phyloP scores from a whole-genome alignment of 2,329 filamentous ascomycete species.

The Dothidotthia symphoricarpi region DNA sequence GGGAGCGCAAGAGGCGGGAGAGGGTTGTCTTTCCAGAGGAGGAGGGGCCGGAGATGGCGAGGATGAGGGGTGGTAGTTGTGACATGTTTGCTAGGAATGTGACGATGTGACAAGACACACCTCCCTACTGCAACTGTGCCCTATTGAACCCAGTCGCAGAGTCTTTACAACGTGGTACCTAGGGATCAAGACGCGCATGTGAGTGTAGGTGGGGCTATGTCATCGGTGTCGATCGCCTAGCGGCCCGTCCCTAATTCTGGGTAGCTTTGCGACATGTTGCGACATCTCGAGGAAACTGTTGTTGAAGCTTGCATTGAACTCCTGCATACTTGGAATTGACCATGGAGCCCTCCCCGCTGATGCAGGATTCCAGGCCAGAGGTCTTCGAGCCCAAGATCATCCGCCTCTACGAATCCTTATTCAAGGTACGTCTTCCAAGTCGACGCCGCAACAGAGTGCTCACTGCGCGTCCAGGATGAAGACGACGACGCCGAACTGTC shows the following conservation, averaged over 20 bases:
- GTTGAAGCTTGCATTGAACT: no score
- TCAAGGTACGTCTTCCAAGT: conserved; percentile 52
- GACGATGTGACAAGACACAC: background rate
- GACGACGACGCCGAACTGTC: conserved; percentile 67
- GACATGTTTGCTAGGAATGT: background rate
- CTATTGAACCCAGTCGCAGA: no score
- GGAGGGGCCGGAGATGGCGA: conserved; percentile 86
- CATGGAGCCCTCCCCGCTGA: conserved; percentile 91
- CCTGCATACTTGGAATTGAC: conserved; percentile 1
- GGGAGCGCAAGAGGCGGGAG: conserved; percentile 75
- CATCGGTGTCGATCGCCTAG: background rate
- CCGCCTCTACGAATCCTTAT: conserved; percentile 79
- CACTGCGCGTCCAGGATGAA: conserved; percentile 42
- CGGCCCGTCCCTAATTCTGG: conserved; percentile 2
- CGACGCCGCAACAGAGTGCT: conserved; percentile 10
- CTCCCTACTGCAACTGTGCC: no score
- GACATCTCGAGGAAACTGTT: no score
- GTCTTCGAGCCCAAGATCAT: conserved; percentile 94
- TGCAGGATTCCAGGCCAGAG: conserved; percentile 85
- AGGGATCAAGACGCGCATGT: no score
- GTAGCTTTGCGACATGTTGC: conserved; percentile 7
- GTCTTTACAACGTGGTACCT: no score
- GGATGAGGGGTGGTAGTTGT: conserved; percentile 52
- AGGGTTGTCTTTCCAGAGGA: conserved; percentile 95
- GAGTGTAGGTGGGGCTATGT: no score